Evolutionary conservation across 805 yeast species (phyloP).

Genomic region (Kuraishia floccosa): DNA sequence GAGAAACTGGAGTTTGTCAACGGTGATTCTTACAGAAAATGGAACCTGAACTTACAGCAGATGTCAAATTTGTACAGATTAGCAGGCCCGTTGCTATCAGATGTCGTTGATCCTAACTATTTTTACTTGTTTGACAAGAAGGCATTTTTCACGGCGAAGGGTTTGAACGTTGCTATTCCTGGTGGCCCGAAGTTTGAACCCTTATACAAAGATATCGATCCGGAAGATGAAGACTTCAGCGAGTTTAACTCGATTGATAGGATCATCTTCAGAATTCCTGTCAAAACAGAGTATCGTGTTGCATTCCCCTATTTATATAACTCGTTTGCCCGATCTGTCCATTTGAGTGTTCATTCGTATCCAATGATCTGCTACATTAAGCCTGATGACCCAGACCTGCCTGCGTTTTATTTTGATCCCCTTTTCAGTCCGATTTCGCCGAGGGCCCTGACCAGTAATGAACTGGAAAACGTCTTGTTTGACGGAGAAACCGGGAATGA

Average conservation of each 20-base stretch:
- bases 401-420: slow-evolving; percentile 47
- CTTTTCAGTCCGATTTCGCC: slow-evolving; percentile 44
- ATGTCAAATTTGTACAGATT: slow-evolving; percentile 59
- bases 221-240: slow-evolving; percentile 64
- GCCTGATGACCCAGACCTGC: slow-evolving; percentile 34
- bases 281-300: slow-evolving; percentile 74
- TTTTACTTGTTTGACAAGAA: slow-evolving; percentile 66
- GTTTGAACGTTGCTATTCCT: slow-evolving; percentile 76
- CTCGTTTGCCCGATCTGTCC: slow-evolving; percentile 58
- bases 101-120: slow-evolving; percentile 45
- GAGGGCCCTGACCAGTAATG: slow-evolving; percentile 8
- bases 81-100: slow-evolving; percentile 61
- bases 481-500: slow-evolving; percentile 20
- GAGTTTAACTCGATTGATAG: slow-evolving; percentile 88
- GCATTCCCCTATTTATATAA: slow-evolving; percentile 84
- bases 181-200: slow-evolving; percentile 98
- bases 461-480: slow-evolving; percentile 6
- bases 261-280: slow-evolving; percentile 66
- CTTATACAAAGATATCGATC: slow-evolving; percentile 50
- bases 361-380: slow-evolving; percentile 43
- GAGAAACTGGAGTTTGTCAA: slow-evolving; percentile 46
- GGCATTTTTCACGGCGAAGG: slow-evolving; percentile 84
- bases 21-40: slow-evolving; percentile 67
- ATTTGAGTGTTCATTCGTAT: slow-evolving; percentile 49
- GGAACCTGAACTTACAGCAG: slow-evolving; percentile 52